phyloP scores from a whole-genome alignment of 176 grass and related monocot genomes.

The Stipa capillata region DNA sequence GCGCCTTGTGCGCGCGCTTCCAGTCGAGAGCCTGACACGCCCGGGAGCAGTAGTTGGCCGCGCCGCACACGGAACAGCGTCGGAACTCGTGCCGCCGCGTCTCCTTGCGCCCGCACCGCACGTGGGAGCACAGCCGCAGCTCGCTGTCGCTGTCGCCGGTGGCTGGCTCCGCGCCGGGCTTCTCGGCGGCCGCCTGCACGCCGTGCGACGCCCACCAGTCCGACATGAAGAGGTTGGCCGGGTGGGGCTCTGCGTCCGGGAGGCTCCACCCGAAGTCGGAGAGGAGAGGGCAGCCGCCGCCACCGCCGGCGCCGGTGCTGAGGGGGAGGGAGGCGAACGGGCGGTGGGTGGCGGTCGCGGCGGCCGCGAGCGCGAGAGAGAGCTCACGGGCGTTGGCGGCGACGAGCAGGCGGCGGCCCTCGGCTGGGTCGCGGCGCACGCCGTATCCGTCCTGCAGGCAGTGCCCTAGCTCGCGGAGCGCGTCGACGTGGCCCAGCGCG shows the following conservation, averaged over 20 bases:
- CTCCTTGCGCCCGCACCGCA: slow-evolving; percentile 53
- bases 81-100: slow-evolving; percentile 87
- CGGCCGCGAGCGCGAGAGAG: slow-evolving; percentile 24
- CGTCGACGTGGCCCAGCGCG: slow-evolving; percentile 65
- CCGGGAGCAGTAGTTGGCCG: slow-evolving; percentile 89
- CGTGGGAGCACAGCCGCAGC: slow-evolving; percentile 53
- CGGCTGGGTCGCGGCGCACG: slow-evolving; percentile 40
- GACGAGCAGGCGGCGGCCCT: slow-evolving; percentile 58
- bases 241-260: slow-evolving; percentile 49
- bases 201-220: slow-evolving; percentile 46
- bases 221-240: slow-evolving; percentile 63
- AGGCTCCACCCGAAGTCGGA: slow-evolving; percentile 53
- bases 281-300: slow-evolving; percentile 22
- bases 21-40: slow-evolving; percentile 88
- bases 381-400: slow-evolving; percentile 63
- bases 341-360: background rate
- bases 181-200: background rate
- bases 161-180: background rate
- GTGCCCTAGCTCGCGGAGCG: slow-evolving; percentile 82
- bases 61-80: slow-evolving; percentile 79
- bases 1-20: slow-evolving; percentile 54
- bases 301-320: background rate
- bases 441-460: slow-evolving; percentile 92
- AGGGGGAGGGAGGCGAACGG: background rate
- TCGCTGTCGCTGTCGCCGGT: background rate